Conservation (phyloP, 2,329 filamentous ascomycete species). For the Xylaria sp. region DNA sequence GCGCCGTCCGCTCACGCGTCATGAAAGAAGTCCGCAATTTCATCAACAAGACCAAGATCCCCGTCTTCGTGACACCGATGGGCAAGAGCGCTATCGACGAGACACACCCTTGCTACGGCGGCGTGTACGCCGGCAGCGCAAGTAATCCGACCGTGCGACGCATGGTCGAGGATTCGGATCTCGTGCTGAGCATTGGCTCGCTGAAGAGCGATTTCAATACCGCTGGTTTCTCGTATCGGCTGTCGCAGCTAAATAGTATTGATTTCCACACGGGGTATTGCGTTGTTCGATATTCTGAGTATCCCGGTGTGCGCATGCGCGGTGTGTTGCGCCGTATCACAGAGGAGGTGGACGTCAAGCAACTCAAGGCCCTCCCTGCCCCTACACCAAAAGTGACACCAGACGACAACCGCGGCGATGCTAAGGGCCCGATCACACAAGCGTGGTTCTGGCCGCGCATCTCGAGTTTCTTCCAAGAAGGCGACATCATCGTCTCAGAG, state of each 20-base stretch:
- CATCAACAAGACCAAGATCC: constrained; percentile 66
- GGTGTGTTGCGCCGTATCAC: constrained; percentile 70
- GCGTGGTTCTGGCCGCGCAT: constrained; percentile 73
- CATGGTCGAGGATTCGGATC: constrained; percentile 62
- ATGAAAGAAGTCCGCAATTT: constrained; percentile 67
- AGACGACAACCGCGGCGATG: constrained; percentile 34
- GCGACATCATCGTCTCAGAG: constrained; percentile 78
- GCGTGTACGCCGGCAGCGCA: constrained; percentile 78
- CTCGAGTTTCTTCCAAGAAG: constrained; percentile 63
- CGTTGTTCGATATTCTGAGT: constrained; percentile 71
- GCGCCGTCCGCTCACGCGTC: constrained; percentile 70
- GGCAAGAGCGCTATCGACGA: constrained; percentile 82
- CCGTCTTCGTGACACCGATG: constrained; percentile 86
- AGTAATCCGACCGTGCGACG: constrained; percentile 60
- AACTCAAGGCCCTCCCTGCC: constrained; percentile 51
- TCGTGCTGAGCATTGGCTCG: constrained; percentile 65
- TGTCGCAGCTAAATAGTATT: constrained; percentile 71
- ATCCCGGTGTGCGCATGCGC: constrained; percentile 71
- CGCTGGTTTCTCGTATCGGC: constrained; percentile 73
- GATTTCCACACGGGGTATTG: constrained; percentile 73
- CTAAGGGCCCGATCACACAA: constrained; percentile 54
- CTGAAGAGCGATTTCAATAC: constrained; percentile 74
- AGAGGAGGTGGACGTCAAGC: constrained; percentile 49
- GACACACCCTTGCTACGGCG: constrained; percentile 67
- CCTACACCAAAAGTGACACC: constrained; percentile 46